Evolutionary conservation across 495 filamentous ascomycete species (phyloP).

Genomic region (Hypoxylon perforatum): DNA sequence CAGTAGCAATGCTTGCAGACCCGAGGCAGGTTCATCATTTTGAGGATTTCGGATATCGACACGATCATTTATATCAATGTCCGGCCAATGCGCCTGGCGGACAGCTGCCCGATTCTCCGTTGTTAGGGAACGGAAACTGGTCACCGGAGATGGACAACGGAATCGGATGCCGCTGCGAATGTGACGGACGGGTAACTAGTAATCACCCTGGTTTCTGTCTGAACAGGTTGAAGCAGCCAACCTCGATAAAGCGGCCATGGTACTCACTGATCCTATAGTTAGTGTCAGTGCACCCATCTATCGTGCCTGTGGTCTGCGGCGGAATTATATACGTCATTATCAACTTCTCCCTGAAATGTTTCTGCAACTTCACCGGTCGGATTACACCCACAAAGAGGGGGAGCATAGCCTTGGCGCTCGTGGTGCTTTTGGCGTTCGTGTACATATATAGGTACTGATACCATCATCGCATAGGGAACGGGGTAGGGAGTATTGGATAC

Average conservation of each 20-base stretch:
- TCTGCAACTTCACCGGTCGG: conserved; percentile 13
- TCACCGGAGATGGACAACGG: conserved; percentile 42
- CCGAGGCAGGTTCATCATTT: conserved; percentile 58
- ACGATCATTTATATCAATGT: conserved; percentile 49
- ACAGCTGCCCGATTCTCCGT: conserved; percentile 36
- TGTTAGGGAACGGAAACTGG: conserved; percentile 38
- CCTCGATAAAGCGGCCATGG: conserved; percentile 39
- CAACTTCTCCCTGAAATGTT: conserved; percentile 16
- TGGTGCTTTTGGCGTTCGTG: conserved; percentile 37
- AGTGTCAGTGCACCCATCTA: conserved; percentile 2
- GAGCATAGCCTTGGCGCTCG: conserved; percentile 40
- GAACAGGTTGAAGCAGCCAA: conserved; percentile 45
- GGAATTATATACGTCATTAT: conserved; percentile 27
- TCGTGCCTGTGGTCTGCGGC: conserved; percentile 7
- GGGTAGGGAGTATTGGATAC: conserved; percentile 36
- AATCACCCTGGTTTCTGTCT: conserved; percentile 40
- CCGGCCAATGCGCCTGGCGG: conserved; percentile 46
- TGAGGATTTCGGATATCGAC: conserved; percentile 56
- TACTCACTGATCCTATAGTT: conserved; percentile 37
- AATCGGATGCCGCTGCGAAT: conserved; percentile 49
- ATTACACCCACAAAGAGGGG: conserved; percentile 26
- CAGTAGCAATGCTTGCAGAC: conserved; percentile 52
- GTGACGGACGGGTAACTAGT: conserved; percentile 27
- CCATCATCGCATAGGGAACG: conserved; percentile 27
- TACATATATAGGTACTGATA: conserved; percentile 40